Base-by-base conservation (phyloP, 768 basidiomycete species). In the Crepidotus variabilis region DNA sequence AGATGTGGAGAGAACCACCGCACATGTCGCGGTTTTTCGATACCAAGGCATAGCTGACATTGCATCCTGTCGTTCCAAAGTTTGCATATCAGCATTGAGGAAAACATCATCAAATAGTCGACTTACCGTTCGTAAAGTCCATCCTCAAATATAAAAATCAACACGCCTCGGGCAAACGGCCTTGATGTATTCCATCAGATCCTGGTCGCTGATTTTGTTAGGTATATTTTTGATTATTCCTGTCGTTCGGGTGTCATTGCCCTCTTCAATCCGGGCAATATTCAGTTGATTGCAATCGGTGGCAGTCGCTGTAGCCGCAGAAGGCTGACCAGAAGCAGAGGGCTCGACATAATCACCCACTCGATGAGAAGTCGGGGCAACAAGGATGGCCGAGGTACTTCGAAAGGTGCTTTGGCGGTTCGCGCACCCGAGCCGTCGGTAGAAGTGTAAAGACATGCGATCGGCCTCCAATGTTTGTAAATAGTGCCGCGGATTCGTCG, bases 171-270 rank as follows among this genome's bases (percentile, higher is more conserved):
- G 82, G 67, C 87, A 89, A 22, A 90, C 89, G 58, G 82, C 79
- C 51, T 72, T 78, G 59, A 90, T 90, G 63, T 83, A 92, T 36
- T 71, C 70, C 57, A 85, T 75, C 63, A 92, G 66, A 60, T 92
- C 88, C 64, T 75, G 79, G 70, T 91, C 88, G 59, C 78, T 87
- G 88, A 92, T 90, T 70, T 94, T 93, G 72, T 94, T 95, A 2
- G 93, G 93, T 47, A 95, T 90, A 65, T 95, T 95, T 73, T 94
- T 92, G 59, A 91, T 84, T 89, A 92, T 92, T 48, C 92, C 85
- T 24, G 92, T 92, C 33, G 90, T 91, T 28, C 92, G 78, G 34
- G 86, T 91, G 62, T 93, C 91, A 57, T 78, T 69, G 4, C 93
- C 93, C 28, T 79, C 80, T 68, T 88, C 89, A 63, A 95, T 94